Percentiles rank a stretch among this genome's conserved stretches.
Conservation (phyloP, 352 stramenopile species). For the Plasmopara muralis region DNA sequence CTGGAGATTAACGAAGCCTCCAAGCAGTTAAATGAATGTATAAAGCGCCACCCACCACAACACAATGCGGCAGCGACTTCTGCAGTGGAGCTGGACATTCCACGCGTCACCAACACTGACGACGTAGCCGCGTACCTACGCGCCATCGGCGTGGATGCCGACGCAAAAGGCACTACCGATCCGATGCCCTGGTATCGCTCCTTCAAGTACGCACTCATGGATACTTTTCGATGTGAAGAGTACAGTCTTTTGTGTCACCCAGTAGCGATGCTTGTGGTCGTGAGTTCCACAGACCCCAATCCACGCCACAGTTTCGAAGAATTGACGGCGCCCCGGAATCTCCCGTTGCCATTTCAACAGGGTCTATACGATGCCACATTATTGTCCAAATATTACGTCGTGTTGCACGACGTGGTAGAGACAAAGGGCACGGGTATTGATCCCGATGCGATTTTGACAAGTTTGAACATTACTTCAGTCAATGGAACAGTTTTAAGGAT, state of each 20-base stretch:
- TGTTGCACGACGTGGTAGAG: constrained; percentile 81
- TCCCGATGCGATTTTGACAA: constrained; percentile 63
- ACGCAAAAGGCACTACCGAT: constrained; percentile 30
- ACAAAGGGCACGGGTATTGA: constrained; percentile 76
- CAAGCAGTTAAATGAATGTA: constrained; percentile 52
- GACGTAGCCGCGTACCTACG: constrained; percentile 67
- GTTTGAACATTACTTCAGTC: constrained; percentile 45
- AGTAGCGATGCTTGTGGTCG: constrained; percentile 64
- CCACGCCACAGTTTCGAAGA: constrained; percentile 71
- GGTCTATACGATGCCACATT: constrained; percentile 75
- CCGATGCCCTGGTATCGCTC: constrained; percentile 74
- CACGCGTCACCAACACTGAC: constrained; percentile 41
- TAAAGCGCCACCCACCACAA: constrained; percentile 46
- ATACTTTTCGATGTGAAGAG: constrained; percentile 80
- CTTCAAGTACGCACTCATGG: constrained; percentile 73
- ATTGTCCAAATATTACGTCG: constrained; percentile 80
- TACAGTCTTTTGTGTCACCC: constrained; percentile 71
- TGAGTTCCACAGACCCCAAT: constrained; percentile 79
- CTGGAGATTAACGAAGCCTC: constrained; percentile 43
- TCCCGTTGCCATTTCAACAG: constrained; percentile 59
- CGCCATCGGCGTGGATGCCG: constrained; percentile 37
- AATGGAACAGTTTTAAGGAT: constrained; percentile 56
- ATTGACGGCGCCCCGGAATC: constrained; percentile 35
- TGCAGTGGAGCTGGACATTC: constrained; percentile 58
- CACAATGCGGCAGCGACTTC: constrained; percentile 14